These are phyloP conservation scores for Coffea canephora DNA, from an alignment of 257 asterid species.

Conservation along the genomic window DNA sequence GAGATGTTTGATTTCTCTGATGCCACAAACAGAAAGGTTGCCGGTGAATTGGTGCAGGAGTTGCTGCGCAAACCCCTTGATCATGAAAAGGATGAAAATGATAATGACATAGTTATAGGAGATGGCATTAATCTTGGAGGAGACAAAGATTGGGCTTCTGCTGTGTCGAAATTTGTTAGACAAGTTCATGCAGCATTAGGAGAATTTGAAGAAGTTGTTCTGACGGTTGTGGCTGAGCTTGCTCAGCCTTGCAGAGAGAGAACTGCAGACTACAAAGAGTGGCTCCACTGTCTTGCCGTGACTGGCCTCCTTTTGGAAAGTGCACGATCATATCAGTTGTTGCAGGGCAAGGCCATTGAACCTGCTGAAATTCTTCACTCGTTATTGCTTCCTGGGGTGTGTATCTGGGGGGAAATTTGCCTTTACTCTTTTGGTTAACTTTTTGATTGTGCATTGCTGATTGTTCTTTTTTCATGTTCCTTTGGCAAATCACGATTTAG, in stretches of 20 bases:
- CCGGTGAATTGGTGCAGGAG: slow-evolving; percentile 66
- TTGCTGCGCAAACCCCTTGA: slow-evolving; percentile 68
- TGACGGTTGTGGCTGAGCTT: slow-evolving; percentile 71
- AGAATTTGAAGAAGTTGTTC: slow-evolving; percentile 80
- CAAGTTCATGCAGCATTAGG: slow-evolving; percentile 77
- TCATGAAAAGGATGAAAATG: slow-evolving; percentile 81
- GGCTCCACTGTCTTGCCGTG: slow-evolving; percentile 92
- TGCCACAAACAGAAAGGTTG: slow-evolving; percentile 79
- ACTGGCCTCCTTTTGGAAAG: slow-evolving; percentile 78
- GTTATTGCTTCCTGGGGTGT: slow-evolving; percentile 91
- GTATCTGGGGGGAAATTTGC: slow-evolving; percentile 8
- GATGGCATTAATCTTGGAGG: slow-evolving; percentile 96
- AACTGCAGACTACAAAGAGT: slow-evolving; percentile 79
- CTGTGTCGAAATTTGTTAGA: slow-evolving; percentile 72
- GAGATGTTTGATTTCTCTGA: slow-evolving; percentile 89
- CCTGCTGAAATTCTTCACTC: slow-evolving; percentile 76
- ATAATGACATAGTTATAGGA: slow-evolving; percentile 65
- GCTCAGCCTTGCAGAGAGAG: slow-evolving; percentile 96
- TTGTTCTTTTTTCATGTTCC: slow-evolving; percentile 1
- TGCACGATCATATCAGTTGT: slow-evolving; percentile 58
- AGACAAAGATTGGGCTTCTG: slow-evolving; percentile 91
- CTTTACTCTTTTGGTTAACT: neutral
- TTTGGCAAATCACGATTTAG: neutral
- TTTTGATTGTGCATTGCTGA: neutral
- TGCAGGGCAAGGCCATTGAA: slow-evolving; percentile 71